Conservation (phyloP, 2,329 filamentous ascomycete species). For the Venturia pyrina region DNA sequence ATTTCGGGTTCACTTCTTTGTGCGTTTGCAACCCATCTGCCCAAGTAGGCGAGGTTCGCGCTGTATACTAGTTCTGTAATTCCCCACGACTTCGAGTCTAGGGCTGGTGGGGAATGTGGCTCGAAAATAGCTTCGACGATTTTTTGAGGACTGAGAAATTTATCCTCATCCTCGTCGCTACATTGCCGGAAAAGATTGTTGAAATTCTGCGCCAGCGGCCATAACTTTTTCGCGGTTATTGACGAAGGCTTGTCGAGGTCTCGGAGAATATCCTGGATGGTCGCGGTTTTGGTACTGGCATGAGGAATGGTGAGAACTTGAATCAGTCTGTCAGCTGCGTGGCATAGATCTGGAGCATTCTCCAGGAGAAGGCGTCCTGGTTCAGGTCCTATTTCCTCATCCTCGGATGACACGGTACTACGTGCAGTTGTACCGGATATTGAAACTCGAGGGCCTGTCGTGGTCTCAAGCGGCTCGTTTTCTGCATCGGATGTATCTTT, state of each 20-base stretch:
- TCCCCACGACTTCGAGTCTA: constrained; percentile 24
- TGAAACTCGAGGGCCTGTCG: not conserved
- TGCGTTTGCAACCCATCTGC: constrained; percentile 25
- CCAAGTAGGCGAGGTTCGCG: constrained; percentile 34
- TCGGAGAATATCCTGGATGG: constrained; percentile 16
- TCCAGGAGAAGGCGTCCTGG: not conserved
- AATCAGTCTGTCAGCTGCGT: constrained; percentile 20
- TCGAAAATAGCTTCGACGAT: constrained; percentile 31
- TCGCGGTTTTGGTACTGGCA: constrained; percentile 14
- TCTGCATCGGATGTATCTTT: not conserved
- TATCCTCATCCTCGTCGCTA: constrained; percentile 12
- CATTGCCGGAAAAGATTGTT: constrained; percentile 18
- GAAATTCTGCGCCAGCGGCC: constrained; percentile 27
- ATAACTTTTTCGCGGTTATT: constrained; percentile 24
- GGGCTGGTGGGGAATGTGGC: constrained; percentile 17
- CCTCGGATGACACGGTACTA: not conserved
- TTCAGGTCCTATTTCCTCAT: not conserved
- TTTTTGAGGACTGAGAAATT: constrained; percentile 31
- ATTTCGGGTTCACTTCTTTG: constrained; percentile 21
- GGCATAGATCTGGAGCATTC: constrained; percentile 4
- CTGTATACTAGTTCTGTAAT: constrained; percentile 34
- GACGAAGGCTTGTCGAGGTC: constrained; percentile 27
- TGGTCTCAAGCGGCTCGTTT: not conserved
- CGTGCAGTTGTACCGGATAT: constrained; percentile 8
- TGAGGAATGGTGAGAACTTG: constrained; percentile 19